Percentiles rank a stretch among this genome's conserved stretches.
Evolutionary conservation across 2,329 filamentous ascomycete genomes (phyloP).

Genomic region (Herpotrichia juniperi): DNA sequence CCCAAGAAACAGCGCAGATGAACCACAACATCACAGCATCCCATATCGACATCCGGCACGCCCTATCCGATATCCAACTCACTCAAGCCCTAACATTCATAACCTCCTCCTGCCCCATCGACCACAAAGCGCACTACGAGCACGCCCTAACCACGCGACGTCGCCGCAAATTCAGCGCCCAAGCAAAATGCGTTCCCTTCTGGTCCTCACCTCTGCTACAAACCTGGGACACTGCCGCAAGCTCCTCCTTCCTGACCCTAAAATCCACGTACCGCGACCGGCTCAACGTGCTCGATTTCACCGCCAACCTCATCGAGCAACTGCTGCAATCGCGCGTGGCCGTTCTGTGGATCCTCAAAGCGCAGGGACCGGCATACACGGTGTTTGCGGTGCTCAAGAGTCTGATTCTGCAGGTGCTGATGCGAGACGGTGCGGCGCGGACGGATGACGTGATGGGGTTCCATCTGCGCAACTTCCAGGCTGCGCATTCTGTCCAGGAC

Average conservation of each 20-base stretch:
- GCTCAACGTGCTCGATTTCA: constrained; percentile 13
- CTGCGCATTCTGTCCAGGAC: constrained; percentile 8
- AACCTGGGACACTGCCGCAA: constrained; percentile 6
- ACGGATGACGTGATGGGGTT: constrained; percentile 8
- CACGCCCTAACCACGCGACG: constrained; percentile 6
- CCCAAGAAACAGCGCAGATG: constrained; percentile 4
- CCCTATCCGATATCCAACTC: constrained; percentile 11
- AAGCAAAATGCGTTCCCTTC: constrained; percentile 10
- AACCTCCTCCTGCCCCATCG: constrained; percentile 7
- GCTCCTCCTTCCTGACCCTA: constrained; percentile 7
- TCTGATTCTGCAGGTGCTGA: constrained; percentile 9
- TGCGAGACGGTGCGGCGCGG: not conserved
- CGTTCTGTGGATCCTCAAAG: constrained; percentile 13
- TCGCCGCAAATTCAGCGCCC: constrained; percentile 2
- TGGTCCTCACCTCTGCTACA: constrained; percentile 11
- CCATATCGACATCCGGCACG: constrained; percentile 8
- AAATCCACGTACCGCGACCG: constrained; percentile 12
- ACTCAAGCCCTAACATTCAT: constrained; percentile 9
- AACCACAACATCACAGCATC: constrained; percentile 10
- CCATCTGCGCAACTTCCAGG: constrained; percentile 8
- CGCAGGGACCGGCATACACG: constrained; percentile 3
- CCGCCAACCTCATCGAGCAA: constrained; percentile 14
- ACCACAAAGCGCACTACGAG: constrained; percentile 7
- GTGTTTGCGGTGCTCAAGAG: constrained; percentile 14
- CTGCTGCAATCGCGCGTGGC: constrained; percentile 6